Conservation (phyloP, 768 basidiomycete species). For the Dacryopinax primogenitus region DNA sequence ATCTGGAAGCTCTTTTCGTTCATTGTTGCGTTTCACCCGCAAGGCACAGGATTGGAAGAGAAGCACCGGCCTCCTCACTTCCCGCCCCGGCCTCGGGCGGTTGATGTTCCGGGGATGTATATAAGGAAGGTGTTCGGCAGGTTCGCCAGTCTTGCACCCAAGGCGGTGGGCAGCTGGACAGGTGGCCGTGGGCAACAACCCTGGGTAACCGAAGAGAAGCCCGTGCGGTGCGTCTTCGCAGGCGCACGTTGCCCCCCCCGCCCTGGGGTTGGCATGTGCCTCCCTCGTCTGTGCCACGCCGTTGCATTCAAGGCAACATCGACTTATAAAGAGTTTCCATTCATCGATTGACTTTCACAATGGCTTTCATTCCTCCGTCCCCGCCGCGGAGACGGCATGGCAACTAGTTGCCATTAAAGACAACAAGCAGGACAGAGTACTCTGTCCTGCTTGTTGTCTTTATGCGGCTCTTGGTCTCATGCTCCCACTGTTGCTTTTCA, state of each 20-base stretch:
- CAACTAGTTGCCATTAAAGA: no score
- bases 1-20: background rate
- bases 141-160: background rate
- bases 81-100: constrained; percentile 2
- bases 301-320: background rate
- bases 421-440: no score
- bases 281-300: background rate
- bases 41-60: background rate
- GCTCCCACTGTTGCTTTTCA: background rate
- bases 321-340: constrained; percentile 7
- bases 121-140: constrained; percentile 1
- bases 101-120: constrained; percentile 4
- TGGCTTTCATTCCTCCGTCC: background rate
- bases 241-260: background rate
- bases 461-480: background rate
- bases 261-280: background rate
- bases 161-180: background rate
- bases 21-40: background rate
- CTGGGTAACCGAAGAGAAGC: background rate
- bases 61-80: background rate
- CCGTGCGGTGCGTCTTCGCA: background rate
- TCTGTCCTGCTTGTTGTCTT: background rate
- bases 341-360: constrained; percentile 9
- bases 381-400: background rate
- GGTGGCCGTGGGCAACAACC: background rate